Base-by-base conservation (phyloP, 2,329 filamentous ascomycete genomes). In the Ophiostoma populinum region DNA sequence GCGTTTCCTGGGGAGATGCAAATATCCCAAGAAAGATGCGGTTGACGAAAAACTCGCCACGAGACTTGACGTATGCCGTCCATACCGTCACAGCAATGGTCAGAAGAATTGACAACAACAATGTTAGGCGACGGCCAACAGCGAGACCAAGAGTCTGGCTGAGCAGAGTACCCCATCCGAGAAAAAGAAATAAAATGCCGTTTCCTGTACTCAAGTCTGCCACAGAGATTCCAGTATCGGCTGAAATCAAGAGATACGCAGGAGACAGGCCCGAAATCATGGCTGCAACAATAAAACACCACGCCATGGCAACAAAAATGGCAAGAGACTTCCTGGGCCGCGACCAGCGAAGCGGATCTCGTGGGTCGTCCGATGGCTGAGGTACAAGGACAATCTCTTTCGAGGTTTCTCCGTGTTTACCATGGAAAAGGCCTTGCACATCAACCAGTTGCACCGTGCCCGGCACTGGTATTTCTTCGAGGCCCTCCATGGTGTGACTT, bases 381-480 rank as follows among this genome's bases (percentile, higher is more conserved):
- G 27, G 27, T 12, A 29, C 27, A 15, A 29, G 27, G 10, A 29
- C 27, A n/a, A 29, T 29, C n/a, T 29, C 27, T 8, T 29, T 15
- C 11, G 27, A 15, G 9, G 12, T 29, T 6, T 29, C 27, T 4
- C 27, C 27, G 19, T 29, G 27, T 10, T 17, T 15, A 12, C 27
- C 27, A 9, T 29, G 27, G 27, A 29, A 29, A 11, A 29, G 16
- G 16, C 27, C 27, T 7, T 29, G 27, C 16, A 29, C 27, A 11
- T 29, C 27, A 17, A 29, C 27, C 27, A 29, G 27, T 17, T 29
- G 27, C 27, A 29, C 27, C 15, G 27, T 29, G 9, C 27, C 27
- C 10, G 27, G 27, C 16, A 29, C 27, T 11, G 27, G 27, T 6
- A 29, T 18, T 3, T 29, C 27, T 12, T 17, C 27, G 10, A 11